A percentile compares a stretch with the other conserved stretches of the same genome.
Evolutionary conservation across 305 asterid genomes (phyloP).

Genomic region (Fraxinus velutina): DNA sequence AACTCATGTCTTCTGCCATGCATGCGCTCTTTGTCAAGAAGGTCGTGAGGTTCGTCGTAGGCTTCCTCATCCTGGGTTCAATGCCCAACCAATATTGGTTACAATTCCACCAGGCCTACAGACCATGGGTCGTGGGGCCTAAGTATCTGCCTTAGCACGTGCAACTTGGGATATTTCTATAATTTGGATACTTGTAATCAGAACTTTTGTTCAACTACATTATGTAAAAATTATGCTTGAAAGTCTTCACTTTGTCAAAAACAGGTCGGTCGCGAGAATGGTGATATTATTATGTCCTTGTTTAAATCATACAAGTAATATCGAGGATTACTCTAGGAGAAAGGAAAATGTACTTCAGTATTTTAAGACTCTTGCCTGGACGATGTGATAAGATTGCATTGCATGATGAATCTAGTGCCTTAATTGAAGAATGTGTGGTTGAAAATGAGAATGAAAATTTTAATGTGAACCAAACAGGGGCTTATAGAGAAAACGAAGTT

Average conservation of each 20-base stretch:
- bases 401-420: background rate
- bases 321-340: background rate
- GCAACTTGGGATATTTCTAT: background rate
- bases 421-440: background rate
- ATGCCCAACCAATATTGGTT: conserved; percentile 51
- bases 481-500: too few relatives aligned
- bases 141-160: background rate
- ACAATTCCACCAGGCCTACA: conserved; percentile 79
- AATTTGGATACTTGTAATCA: background rate
- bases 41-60: conserved; percentile 92
- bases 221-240: background rate
- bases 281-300: background rate
- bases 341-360: background rate
- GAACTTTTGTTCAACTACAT: background rate
- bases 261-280: background rate
- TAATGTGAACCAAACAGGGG: too few relatives aligned
- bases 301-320: background rate
- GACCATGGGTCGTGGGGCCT: conserved; percentile 57
- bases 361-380: too few relatives aligned
- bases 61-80: conserved; percentile 71
- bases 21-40: conserved; percentile 92
- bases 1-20: conserved; percentile 73
- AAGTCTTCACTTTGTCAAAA: background rate
- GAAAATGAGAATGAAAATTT: too few relatives aligned
- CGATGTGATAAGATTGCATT: background rate